Conservation (phyloP, 768 basidiomycete genomes). For the Leucocoprinus birnbaumii region DNA sequence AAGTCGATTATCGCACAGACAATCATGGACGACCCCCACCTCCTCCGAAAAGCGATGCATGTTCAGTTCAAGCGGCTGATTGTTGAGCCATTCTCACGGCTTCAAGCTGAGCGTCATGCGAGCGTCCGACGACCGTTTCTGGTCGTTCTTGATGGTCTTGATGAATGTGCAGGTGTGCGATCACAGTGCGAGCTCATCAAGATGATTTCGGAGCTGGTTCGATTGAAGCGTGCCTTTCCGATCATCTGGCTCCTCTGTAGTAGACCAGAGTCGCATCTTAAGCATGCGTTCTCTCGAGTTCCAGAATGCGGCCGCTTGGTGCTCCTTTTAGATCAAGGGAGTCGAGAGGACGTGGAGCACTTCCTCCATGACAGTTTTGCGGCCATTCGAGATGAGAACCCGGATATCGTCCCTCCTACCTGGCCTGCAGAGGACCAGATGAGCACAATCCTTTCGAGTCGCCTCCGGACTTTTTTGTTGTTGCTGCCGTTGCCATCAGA, state of each 20-base stretch:
- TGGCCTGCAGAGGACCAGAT: conserved; percentile 1
- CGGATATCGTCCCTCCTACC: background rate
- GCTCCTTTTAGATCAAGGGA: background rate
- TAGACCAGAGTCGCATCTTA: background rate
- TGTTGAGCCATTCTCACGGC: background rate
- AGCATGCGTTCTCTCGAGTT: background rate
- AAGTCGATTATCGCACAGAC: background rate
- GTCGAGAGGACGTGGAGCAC: background rate
- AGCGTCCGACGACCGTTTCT: background rate
- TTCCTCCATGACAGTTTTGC: conserved; percentile 1
- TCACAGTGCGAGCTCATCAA: background rate
- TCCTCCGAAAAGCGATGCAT: background rate
- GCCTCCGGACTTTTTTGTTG: too few relatives aligned
- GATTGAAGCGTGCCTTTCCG: background rate
- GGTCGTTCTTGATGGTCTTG: conserved; percentile 8
- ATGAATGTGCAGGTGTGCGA: conserved; percentile 11
- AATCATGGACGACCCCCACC: background rate
- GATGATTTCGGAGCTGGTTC: conserved; percentile 2
- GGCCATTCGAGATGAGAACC: background rate
- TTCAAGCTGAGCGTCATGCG: background rate
- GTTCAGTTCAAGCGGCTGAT: conserved; percentile 6
- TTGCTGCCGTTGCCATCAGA: too few relatives aligned
- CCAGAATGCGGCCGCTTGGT: background rate
- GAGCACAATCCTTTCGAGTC: too few relatives aligned
- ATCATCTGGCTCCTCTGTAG: background rate